Percentiles rank a stretch among this genome's conserved stretches.
Conservation (phyloP, 129 eudicot genomes). For the Lonicera japonica region DNA sequence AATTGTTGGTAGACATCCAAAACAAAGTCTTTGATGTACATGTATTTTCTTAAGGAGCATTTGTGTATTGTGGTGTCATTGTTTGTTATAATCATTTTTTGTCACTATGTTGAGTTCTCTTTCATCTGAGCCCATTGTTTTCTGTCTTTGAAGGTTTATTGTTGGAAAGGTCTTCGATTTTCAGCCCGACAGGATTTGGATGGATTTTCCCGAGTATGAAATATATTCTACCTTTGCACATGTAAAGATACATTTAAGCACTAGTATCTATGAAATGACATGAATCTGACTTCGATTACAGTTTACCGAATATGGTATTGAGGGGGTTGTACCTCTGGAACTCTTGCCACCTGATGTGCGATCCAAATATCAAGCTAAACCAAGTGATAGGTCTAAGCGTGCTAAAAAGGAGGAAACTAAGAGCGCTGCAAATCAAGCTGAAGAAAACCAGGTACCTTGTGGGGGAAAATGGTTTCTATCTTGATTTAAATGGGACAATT, state of each 20-base stretch:
- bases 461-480: neutral
- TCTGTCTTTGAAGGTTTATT: conserved; percentile 58
- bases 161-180: conserved; percentile 97
- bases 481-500: neutral
- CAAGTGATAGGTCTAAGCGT: conserved; percentile 72
- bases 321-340: conserved; percentile 92
- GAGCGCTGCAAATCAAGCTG: conserved; percentile 52
- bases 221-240: conserved; percentile 9
- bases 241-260: neutral
- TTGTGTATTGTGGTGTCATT: neutral
- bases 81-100: no score
- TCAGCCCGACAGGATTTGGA: conserved; percentile 97
- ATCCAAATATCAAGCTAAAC: conserved; percentile 76
- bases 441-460: conserved; percentile 65
- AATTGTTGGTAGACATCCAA: neutral
- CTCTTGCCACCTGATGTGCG: conserved; percentile 73
- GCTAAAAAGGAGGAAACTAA: conserved; percentile 83
- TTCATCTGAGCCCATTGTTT: neutral
- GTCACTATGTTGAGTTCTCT: neutral
- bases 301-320: conserved; percentile 92
- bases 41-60: neutral
- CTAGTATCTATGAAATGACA: neutral
- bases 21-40: neutral
- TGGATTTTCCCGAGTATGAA: conserved; percentile 84
- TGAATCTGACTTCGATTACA: conserved; percentile 18